Base-by-base conservation (phyloP, 768 basidiomycete genomes). In the Termitomyces sp. region DNA sequence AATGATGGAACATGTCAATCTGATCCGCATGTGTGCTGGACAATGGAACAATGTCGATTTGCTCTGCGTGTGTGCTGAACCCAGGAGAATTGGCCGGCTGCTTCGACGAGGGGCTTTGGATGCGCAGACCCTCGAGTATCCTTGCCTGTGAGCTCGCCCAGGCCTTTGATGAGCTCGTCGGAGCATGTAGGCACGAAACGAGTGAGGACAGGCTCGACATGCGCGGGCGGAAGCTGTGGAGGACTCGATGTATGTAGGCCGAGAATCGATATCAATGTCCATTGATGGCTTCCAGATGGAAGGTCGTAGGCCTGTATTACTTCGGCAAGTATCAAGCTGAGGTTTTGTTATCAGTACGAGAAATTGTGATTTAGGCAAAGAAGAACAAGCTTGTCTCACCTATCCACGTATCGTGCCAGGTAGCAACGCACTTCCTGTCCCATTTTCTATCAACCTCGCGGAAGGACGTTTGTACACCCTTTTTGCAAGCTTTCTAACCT, bases 231-330 rank as follows among this genome's bases (percentile, higher is more conserved):
- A n/a, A n/a, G 70, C 71, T 6, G 72, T 61, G 1, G 87, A 83
- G 0, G 77, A 57, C 66, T 95, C 93, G 44, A 81, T 74, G 69
- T 95, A 95, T 0, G 86, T 80, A 0, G 84, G 79, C 1, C 85
- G 78, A 5, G 84, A 82, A 5, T 86, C 90, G 25, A 82, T 84
- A 66, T 94, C 90, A 23, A 82, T 84, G 68, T 94, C 92, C 93
- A 95, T 95, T 0, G 91, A 92, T 11, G 95, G 74, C 67, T 95
- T 96, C 16, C 93, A 94, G n/a, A 96, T 79, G 60, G 89, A 90
- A 0, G 85, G 90, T 32, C 94, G 77, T n/a, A 95, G 62, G 5
- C 94, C 92, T 86, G 86, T 82, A 95, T 91, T 12, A 75, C 78
- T 35, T 84, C 73, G 4, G 93, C 92, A 0, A 96, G 82, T 25